Base-by-base conservation (phyloP, 1,284 basidiomycete species). In the Macrocystidia cucumis region DNA sequence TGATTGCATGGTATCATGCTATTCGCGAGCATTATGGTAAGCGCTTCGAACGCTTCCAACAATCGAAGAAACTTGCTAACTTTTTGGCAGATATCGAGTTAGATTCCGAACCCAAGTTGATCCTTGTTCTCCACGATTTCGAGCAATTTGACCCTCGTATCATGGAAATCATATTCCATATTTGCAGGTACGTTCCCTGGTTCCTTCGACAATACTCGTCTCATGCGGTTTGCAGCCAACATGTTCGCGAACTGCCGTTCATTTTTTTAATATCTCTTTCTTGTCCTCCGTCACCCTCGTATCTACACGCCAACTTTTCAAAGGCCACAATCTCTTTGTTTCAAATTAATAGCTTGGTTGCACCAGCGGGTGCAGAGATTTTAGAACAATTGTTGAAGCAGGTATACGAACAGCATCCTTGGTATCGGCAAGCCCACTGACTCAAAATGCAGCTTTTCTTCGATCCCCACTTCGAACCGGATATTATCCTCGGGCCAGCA, bases 41-140 rank as follows among this genome's bases (percentile, higher is more conserved):
- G 55, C 28, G n/a, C n/a, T n/a, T n/a, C n/a, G n/a, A 19, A n/a
- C 16, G 4, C 24, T 3, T 9, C n/a, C 20, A 7, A 14, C 16
- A 5, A 12, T 23, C 13, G 25, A n/a, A 16, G 32, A 13, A 25
- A n/a, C 30, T 14, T 13, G 5, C 11, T 34, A n/a, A 29, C 34
- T 11, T 18, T 11, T 20, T 13, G 24, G 5, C 27, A 56, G 33
- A 51, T 30, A 13, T 41, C 19, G 21, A 19, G 14, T 37, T 40
- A 41, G 39, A 37, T 19, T 17, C 45, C 13, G 50, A 54, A 5
- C 56, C 49, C 6, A 53, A 64, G 25, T 63, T 86, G 1, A 62
- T 75, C 9, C 59, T 79, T 4, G 48, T 83, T 8, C 48, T 86
- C 12, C 77, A 81, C 38, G 74, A 80, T 34, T 82, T 87, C 44